Percentiles rank a stretch among this genome's conserved stretches.
These are phyloP conservation scores for Aspergillus thermomutatus DNA, from an alignment of 2,329 filamentous ascomycete genomes.

Conservation along the genomic window DNA sequence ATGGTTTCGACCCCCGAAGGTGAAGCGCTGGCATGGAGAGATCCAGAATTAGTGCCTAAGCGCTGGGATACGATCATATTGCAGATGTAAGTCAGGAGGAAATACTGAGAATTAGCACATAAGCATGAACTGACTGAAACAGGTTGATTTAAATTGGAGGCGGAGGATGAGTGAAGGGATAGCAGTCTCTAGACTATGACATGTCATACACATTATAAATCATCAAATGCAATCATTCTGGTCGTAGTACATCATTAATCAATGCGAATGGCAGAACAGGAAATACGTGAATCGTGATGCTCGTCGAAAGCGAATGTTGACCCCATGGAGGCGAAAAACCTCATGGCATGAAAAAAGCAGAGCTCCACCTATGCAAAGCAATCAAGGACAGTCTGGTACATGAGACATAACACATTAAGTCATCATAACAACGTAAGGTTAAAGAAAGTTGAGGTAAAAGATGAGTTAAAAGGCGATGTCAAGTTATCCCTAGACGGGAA, in stretches of 20 bases:
- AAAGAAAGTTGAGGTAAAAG: background rate
- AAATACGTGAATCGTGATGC: background rate
- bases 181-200: background rate
- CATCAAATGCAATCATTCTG: background rate
- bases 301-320: background rate
- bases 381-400: background rate
- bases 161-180: background rate
- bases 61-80: slow-evolving; percentile 40
- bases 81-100: slow-evolving; percentile 29
- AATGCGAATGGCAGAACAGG: background rate
- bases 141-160: slow-evolving; percentile 13
- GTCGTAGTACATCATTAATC: background rate
- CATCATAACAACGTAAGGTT: background rate
- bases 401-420: background rate
- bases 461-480: background rate
- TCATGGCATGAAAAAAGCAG: background rate
- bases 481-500: slow-evolving; percentile 10
- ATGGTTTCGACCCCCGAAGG: slow-evolving; percentile 36
- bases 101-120: background rate
- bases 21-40: slow-evolving; percentile 44
- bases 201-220: background rate
- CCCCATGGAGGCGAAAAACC: background rate
- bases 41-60: slow-evolving; percentile 37
- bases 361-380: background rate
- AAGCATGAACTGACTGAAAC: background rate